A percentile compares a stretch with the other conserved stretches of the same genome.
Conservation (phyloP, 176 grass and related monocot species). For the Aegilops bicornis region DNA sequence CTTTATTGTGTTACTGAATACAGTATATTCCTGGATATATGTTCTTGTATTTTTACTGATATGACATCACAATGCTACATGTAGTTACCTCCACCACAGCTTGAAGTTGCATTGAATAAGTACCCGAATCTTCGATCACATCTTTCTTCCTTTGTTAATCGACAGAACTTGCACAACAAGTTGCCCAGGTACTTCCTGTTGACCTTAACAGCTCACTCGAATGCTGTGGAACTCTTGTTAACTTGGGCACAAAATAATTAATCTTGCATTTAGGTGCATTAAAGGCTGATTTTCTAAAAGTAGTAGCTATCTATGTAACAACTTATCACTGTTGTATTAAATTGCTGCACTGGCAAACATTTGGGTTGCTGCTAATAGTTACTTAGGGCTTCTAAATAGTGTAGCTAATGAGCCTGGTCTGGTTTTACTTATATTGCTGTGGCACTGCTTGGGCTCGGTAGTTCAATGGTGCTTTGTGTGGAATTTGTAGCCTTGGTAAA, state of each 20-base stretch:
- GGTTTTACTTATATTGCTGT: background rate
- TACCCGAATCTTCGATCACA: constrained; percentile 59
- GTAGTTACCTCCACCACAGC: constrained; percentile 73
- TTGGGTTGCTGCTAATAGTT: constrained; percentile 16
- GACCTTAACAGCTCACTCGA: constrained; percentile 8
- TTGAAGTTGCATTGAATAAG: constrained; percentile 68
- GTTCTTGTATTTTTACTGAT: constrained; percentile 26
- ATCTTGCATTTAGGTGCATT: constrained; percentile 1
- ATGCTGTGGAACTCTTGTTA: constrained; percentile 4
- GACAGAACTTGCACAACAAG: constrained; percentile 55
- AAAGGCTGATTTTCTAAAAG: background rate
- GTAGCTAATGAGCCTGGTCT: constrained; percentile 4
- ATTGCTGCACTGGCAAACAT: background rate
- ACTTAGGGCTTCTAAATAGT: background rate
- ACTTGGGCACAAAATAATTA: constrained; percentile 5
- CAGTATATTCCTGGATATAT: background rate
- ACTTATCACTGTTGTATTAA: constrained; percentile 1
- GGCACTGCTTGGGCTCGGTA: background rate
- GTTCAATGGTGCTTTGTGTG: background rate
- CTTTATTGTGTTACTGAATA: constrained; percentile 1
- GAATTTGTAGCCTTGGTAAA: background rate
- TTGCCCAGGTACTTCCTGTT: constrained; percentile 57
- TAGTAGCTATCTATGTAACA: constrained; percentile 21
- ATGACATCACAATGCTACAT: constrained; percentile 38
- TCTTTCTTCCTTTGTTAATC: constrained; percentile 76